Percentiles rank a stretch among this genome's conserved stretches.
phyloP scores from a whole-genome alignment of 176 grass and related monocot genomes.

The Carex parvula region DNA sequence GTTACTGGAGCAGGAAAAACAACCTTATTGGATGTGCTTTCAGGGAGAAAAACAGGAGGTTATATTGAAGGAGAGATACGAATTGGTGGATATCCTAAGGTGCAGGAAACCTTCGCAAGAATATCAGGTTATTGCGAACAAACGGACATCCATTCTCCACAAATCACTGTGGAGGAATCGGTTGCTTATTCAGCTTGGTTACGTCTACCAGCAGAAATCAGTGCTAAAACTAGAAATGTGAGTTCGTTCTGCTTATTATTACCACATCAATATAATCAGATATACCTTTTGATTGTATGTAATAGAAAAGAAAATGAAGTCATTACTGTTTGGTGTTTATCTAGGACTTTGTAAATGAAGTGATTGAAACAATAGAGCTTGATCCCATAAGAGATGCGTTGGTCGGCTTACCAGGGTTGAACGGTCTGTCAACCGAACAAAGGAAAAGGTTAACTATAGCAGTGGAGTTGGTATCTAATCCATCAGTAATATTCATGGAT shows the following conservation, averaged over 20 bases:
- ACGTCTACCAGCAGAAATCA: slow-evolving; percentile 54
- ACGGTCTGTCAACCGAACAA: slow-evolving; percentile 67
- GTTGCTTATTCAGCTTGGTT: slow-evolving; percentile 69
- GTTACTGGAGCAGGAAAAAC: slow-evolving; percentile 80
- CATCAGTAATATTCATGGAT: slow-evolving; percentile 77
- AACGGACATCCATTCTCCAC: slow-evolving; percentile 62
- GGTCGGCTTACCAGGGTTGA: slow-evolving; percentile 49
- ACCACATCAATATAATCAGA: background rate
- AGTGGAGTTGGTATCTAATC: slow-evolving; percentile 75
- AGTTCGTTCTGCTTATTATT: slow-evolving; percentile 24
- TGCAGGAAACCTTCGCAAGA: slow-evolving; percentile 63
- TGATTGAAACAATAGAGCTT: slow-evolving; percentile 76
- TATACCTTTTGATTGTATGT: background rate
- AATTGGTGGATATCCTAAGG: slow-evolving; percentile 71
- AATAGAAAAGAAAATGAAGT: slow-evolving; percentile 1
- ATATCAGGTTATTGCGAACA: slow-evolving; percentile 87
- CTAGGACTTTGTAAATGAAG: slow-evolving; percentile 69
- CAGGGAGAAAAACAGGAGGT: slow-evolving; percentile 68
- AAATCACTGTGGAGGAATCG: slow-evolving; percentile 65
- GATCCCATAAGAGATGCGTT: slow-evolving; percentile 60
- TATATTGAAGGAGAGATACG: slow-evolving; percentile 66
- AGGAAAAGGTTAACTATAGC: slow-evolving; percentile 61
- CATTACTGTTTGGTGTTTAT: background rate
- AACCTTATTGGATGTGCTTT: slow-evolving; percentile 72
- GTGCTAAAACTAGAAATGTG: slow-evolving; percentile 50